Base-by-base conservation (phyloP, 2,329 filamentous ascomycete species). In the Rutstroemia sp. region DNA sequence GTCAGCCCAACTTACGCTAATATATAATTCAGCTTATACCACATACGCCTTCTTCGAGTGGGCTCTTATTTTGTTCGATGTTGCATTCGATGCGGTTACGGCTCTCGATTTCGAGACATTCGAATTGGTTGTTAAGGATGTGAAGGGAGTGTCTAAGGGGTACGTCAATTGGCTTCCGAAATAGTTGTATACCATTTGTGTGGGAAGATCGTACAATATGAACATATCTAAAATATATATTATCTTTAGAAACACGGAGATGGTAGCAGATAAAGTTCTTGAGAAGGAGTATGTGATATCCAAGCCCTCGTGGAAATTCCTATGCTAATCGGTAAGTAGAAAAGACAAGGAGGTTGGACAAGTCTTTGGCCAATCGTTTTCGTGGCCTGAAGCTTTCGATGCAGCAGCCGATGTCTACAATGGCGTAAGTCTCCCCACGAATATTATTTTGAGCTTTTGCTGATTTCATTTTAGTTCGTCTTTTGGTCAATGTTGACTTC, bases 31-130 rank as follows among this genome's bases (percentile, higher is more conserved):
- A 97, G 94, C 94, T 34, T 99, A 99, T 73, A 99, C 94, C 1
- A 95, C 80, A 52, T 99, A 99, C 72, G 87, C 94, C 61, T 96
- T 99, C 74, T 96, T 97, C 73, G 94, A 99, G 73, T 99, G 94
- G 94, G 78, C 91, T 21, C 78, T 99, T 60, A 91, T 99, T 68
- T 77, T 99, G 64, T 89, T 96, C 71, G 94, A 99, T 72, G 91
- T 99, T 57, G 92, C 82, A 30, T 99, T 99, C 74, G 94, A 99
- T 75, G 90, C 94, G 52, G 87, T 97, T 58, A 97, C 94, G 10
- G 87, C 89, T 57, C 76, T 95, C 67, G 94, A 99, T 76, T 99
- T 97, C 75, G 80, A 85, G 61, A 83, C 86, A 54, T 88, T 97
- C 69, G 92, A 97, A 72, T 76, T 99, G 67, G 80, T 91, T 64